A percentile compares a stretch with the other conserved stretches of the same genome.
These are phyloP conservation scores for Coniosporium apollinis DNA, from an alignment of 495 filamentous ascomycete species.

Conservation along the genomic window DNA sequence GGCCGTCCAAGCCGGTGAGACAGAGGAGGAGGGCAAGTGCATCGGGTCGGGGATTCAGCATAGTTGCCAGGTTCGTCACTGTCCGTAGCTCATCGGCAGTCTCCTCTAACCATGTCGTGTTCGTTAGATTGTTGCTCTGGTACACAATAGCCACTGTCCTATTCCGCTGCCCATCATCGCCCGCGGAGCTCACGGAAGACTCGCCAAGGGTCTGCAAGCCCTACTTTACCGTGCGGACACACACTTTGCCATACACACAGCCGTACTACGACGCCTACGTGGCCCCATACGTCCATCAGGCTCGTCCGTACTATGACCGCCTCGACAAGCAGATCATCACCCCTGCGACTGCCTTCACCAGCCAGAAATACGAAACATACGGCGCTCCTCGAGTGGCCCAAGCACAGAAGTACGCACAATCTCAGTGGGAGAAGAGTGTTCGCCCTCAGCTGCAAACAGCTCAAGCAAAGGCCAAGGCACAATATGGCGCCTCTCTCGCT, in stretches of 20 bases:
- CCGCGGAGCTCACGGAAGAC: constrained; percentile 44
- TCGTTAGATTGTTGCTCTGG: constrained; percentile 60
- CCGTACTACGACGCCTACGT: constrained; percentile 82
- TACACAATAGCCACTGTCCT: constrained; percentile 63
- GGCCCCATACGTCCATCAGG: constrained; percentile 63
- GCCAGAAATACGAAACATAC: constrained; percentile 45
- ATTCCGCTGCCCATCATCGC: constrained; percentile 63
- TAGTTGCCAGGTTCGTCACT: constrained; percentile 43
- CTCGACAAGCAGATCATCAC: constrained; percentile 49
- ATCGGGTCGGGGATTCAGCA: constrained; percentile 36
- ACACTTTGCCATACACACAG: constrained; percentile 54
- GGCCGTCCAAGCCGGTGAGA: not conserved
- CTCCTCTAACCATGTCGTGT: not conserved
- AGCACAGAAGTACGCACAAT: constrained; percentile 41
- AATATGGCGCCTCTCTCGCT: constrained; percentile 52
- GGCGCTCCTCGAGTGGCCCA: constrained; percentile 61
- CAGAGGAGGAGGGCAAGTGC: constrained; percentile 9
- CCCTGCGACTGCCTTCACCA: constrained; percentile 47
- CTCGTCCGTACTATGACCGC: constrained; percentile 52
- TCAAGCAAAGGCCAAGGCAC: constrained; percentile 37
- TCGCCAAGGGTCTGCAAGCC: constrained; percentile 74
- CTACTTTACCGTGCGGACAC: constrained; percentile 53
- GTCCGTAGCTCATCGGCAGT: not conserved
- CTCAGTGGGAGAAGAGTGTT: constrained; percentile 63
- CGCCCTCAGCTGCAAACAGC: constrained; percentile 54